These are phyloP conservation scores for Ballota nigra DNA, from an alignment of 257 asterid species.

Conservation along the genomic window DNA sequence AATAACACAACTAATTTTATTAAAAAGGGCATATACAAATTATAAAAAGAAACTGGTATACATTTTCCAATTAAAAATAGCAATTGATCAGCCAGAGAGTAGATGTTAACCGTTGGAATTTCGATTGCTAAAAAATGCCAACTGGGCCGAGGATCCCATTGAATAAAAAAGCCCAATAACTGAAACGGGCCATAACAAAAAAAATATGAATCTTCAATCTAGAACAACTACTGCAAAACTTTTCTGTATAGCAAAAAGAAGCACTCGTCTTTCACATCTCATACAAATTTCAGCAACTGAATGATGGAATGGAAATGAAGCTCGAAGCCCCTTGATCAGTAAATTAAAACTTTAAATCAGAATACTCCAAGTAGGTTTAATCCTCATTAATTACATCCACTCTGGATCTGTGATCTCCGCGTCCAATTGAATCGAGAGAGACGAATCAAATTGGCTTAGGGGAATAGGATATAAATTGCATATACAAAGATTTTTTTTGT, in stretches of 20 bases:
- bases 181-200: not conserved
- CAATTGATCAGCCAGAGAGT: too few relatives aligned
- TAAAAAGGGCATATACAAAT: too few relatives aligned
- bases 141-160: not conserved
- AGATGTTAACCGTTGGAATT: too few relatives aligned
- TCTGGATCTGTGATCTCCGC: constrained; percentile 32
- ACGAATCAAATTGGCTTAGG: not conserved
- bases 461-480: constrained; percentile 31
- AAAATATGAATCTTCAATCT: not conserved
- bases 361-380: constrained; percentile 20
- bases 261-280: not conserved
- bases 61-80: too few relatives aligned
- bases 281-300: constrained; percentile 6
- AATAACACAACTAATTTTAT: too few relatives aligned
- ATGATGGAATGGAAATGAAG: constrained; percentile 20
- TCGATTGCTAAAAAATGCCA: not conserved
- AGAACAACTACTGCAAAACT: not conserved
- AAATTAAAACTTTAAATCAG: constrained; percentile 1
- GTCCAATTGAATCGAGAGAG: constrained; percentile 17
- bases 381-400: not conserved
- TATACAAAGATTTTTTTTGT: too few relatives aligned
- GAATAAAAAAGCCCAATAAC: not conserved
- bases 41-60: too few relatives aligned
- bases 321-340: not conserved
- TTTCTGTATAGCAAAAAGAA: constrained; percentile 2